Evolutionary conservation across 345 rosid species (phyloP).

Genomic region (Populus euphratica): DNA sequence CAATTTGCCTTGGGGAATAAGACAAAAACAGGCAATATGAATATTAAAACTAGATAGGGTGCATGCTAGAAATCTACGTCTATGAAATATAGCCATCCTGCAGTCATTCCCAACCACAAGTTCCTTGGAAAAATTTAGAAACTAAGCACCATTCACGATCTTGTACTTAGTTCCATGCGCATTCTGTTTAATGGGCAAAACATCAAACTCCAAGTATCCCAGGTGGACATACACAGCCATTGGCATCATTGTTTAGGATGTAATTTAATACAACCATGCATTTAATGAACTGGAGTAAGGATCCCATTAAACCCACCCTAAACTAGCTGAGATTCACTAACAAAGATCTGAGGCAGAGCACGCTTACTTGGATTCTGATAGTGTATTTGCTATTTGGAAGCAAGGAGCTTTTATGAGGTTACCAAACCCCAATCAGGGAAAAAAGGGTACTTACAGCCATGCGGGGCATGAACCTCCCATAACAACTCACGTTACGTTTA

Average conservation of each 20-base stretch:
- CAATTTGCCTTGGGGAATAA: background rate
- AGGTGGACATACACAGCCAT: background rate
- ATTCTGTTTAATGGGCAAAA: background rate
- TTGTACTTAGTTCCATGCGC: background rate
- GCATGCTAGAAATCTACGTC: too few species aligned
- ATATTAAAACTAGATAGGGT: background rate
- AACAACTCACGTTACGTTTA: constrained; percentile 91
- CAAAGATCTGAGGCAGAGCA: background rate
- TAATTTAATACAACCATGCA: background rate
- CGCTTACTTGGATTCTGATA: background rate
- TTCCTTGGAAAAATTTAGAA: background rate
- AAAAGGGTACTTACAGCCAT: constrained; percentile 68
- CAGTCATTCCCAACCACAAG: background rate
- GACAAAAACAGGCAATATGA: background rate
- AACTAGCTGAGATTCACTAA: background rate
- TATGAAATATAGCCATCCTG: background rate
- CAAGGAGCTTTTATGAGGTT: background rate
- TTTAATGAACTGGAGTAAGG: background rate
- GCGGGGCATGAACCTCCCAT: constrained; percentile 96
- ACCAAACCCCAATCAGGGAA: background rate
- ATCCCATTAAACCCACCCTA: background rate
- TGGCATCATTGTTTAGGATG: background rate
- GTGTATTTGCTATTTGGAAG: background rate
- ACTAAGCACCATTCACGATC: background rate
- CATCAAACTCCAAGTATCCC: background rate